Evolutionary conservation across 371 early-diverging fungal species (phyloP).

Genomic region (Syncephalastrum racemosum): DNA sequence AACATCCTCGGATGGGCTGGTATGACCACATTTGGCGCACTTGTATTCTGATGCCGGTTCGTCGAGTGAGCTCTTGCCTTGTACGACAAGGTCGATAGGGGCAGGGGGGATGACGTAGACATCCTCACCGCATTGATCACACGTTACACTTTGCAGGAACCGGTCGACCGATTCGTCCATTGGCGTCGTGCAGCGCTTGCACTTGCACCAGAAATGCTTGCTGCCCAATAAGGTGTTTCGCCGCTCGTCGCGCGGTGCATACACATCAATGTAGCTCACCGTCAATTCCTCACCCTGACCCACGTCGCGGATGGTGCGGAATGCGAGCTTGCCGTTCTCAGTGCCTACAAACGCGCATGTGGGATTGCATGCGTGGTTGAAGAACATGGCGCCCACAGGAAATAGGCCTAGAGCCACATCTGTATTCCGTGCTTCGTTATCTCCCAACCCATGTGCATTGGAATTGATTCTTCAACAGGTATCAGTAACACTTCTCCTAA

Average conservation of each 20-base stretch:
- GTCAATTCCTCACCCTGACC: slow-evolving; percentile 57
- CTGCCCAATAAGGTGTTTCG: slow-evolving; percentile 58
- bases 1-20: slow-evolving; percentile 29
- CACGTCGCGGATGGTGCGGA: slow-evolving; percentile 61
- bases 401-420: slow-evolving; percentile 65
- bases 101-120: slow-evolving; percentile 65
- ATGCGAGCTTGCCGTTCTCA: slow-evolving; percentile 48
- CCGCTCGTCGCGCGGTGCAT: slow-evolving; percentile 68
- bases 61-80: slow-evolving; percentile 13
- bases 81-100: slow-evolving; percentile 25
- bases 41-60: slow-evolving; percentile 40
- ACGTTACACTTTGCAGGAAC: slow-evolving; percentile 65
- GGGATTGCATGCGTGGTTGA: slow-evolving; percentile 70
- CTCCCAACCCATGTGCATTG: slow-evolving; percentile 58
- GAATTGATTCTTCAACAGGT: slow-evolving; percentile 49
- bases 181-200: slow-evolving; percentile 60
- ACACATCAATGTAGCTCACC: slow-evolving; percentile 67
- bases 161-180: slow-evolving; percentile 68
- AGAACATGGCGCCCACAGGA: slow-evolving; percentile 62
- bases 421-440: slow-evolving; percentile 51
- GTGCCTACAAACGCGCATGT: slow-evolving; percentile 63
- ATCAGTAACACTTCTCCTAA: background rate
- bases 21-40: slow-evolving; percentile 52
- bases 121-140: slow-evolving; percentile 56
- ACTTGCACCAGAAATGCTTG: slow-evolving; percentile 76